Evolutionary conservation across 192 early-diverging fungal species (phyloP).

Genomic region (Lobosporangium transversale): DNA sequence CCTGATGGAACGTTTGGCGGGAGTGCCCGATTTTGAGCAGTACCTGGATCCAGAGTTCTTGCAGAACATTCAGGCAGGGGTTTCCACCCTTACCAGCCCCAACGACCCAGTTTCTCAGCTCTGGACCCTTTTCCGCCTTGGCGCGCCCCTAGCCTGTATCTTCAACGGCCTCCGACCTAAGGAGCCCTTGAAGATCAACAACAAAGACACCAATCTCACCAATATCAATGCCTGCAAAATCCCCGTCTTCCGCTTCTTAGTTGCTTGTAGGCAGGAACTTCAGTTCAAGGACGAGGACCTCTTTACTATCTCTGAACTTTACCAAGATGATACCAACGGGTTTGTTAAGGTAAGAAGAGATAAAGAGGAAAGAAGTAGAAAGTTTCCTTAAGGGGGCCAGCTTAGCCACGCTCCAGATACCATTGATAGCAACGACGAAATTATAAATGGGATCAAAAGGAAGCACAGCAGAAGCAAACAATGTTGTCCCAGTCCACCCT

Average conservation of each 20-base stretch:
- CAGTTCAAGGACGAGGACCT: constrained; percentile 77
- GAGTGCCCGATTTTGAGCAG: constrained; percentile 75
- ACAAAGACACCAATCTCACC: constrained; percentile 49
- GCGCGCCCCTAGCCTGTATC: constrained; percentile 72
- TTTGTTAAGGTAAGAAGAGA: constrained; percentile 85
- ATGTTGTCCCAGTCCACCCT: constrained; percentile 3
- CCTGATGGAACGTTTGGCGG: constrained; percentile 73
- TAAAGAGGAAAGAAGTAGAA: too few relatives aligned
- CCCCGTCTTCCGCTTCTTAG: constrained; percentile 86
- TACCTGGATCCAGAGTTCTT: constrained; percentile 63
- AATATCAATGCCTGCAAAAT: constrained; percentile 79
- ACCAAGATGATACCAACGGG: constrained; percentile 94
- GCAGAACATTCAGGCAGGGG: constrained; percentile 47
- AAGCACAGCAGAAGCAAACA: too few relatives aligned
- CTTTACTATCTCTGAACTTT: constrained; percentile 89
- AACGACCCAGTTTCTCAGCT: constrained; percentile 75
- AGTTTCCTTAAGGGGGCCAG: not conserved
- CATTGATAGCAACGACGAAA: too few relatives aligned
- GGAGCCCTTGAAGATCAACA: constrained; percentile 64
- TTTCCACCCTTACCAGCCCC: constrained; percentile 20
- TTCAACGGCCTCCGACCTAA: constrained; percentile 76
- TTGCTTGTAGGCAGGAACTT: constrained; percentile 81
- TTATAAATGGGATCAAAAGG: too few relatives aligned
- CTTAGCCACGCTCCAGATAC: not conserved
- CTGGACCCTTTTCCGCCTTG: constrained; percentile 77